These are phyloP conservation scores for Coccomyxa subellipsoidea DNA, from an alignment of 163 green algal genomes.

Conservation along the genomic window DNA sequence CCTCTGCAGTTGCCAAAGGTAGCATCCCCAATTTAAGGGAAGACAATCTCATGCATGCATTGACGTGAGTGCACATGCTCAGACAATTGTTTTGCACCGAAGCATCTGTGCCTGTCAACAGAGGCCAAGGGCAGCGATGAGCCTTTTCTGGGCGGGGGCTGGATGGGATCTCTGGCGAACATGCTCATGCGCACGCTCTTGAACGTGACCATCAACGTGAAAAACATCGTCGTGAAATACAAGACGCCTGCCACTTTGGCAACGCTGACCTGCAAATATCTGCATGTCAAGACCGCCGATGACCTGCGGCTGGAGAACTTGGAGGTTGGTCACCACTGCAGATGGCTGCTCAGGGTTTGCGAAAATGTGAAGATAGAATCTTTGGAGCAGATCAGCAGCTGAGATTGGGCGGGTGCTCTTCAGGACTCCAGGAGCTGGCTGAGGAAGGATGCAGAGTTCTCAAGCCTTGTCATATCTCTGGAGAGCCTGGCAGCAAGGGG, in stretches of 20 bases:
- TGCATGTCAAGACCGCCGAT: slow-evolving; percentile 6
- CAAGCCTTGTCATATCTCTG: slow-evolving; percentile 27
- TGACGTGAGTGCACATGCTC: not conserved
- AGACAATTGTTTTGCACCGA: not conserved
- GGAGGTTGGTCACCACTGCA: not conserved
- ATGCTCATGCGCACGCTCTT: slow-evolving; percentile 39
- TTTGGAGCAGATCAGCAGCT: not conserved
- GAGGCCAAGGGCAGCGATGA: not conserved
- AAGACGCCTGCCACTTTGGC: slow-evolving; percentile 16
- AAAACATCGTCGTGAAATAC: slow-evolving; percentile 45
- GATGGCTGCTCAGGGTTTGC: no score
- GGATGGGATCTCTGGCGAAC: slow-evolving; percentile 39
- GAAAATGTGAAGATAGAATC: no score
- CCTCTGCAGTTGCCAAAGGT: not conserved
- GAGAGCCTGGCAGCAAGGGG: not conserved
- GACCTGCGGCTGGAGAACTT: not conserved
- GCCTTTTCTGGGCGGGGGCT: slow-evolving; percentile 15
- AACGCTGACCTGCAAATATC: slow-evolving; percentile 29
- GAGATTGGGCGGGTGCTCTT: not conserved
- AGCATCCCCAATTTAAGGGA: not conserved
- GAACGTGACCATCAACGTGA: slow-evolving; percentile 33
- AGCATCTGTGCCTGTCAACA: no score
- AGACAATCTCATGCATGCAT: not conserved
- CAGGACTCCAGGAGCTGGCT: slow-evolving; percentile 46
- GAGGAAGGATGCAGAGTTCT: slow-evolving; percentile 35